A percentile compares a stretch with the other conserved stretches of the same genome.
These are phyloP conservation scores for Mycena leptocephala DNA, from an alignment of 768 basidiomycete genomes.

Conservation along the genomic window DNA sequence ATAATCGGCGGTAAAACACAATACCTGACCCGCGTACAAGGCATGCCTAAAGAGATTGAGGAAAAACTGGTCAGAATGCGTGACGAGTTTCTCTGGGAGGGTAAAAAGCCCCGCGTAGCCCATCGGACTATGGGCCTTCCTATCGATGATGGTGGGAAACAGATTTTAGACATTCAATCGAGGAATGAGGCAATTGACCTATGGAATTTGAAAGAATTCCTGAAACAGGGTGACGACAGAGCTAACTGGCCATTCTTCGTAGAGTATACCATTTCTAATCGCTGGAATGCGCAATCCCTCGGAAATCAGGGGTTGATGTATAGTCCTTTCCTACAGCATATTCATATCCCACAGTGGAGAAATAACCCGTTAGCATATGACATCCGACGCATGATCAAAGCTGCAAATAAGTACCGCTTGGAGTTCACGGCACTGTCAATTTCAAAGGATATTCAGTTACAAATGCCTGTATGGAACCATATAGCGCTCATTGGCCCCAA, in stretches of 20 bases:
- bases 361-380: neutral
- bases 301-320: neutral
- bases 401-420: too few species aligned
- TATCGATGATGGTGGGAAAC: neutral
- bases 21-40: slow-evolving; percentile 42
- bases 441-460: too few species aligned
- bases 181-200: neutral
- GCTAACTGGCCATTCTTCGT: neutral
- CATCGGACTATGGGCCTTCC: slow-evolving; percentile 12
- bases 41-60: slow-evolving; percentile 37
- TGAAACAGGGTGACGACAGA: neutral
- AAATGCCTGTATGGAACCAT: too few species aligned
- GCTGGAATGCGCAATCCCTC: neutral
- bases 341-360: neutral
- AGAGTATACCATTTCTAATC: neutral
- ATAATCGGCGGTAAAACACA: slow-evolving; percentile 42
- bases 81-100: neutral
- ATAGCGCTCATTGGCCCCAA: too few species aligned
- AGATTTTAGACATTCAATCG: neutral
- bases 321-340: neutral
- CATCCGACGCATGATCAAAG: too few species aligned
- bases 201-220: neutral
- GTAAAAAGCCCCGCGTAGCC: slow-evolving; percentile 12
- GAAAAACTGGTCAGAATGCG: neutral
- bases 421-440: too few species aligned